Conservation (phyloP, 805 yeast species). For the Lachancea fermentati region DNA sequence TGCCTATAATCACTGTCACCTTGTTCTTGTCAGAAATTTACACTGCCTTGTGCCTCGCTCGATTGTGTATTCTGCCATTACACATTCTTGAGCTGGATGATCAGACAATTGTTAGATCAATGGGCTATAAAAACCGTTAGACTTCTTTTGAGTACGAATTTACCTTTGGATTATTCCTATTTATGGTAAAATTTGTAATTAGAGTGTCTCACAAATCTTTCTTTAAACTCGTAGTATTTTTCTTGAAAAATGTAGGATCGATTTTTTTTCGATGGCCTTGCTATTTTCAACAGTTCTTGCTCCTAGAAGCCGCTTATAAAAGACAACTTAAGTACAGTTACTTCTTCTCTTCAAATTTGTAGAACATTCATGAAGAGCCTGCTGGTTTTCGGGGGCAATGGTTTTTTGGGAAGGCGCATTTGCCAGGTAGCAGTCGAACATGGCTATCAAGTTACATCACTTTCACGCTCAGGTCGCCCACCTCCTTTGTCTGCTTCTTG, state of each 20-base stretch:
- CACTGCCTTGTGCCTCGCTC: conserved; percentile 65
- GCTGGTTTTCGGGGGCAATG: conserved; percentile 84
- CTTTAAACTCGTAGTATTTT: not conserved
- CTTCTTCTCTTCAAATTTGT: not conserved
- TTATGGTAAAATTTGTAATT: conserved; percentile 23
- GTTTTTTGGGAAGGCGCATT: conserved; percentile 68
- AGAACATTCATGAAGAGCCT: conserved; percentile 25
- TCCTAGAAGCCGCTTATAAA: not conserved
- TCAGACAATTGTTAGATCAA: conserved; percentile 23
- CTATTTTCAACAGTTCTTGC: too few relatives aligned
- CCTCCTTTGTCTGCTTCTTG: conserved; percentile 32
- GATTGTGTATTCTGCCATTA: conserved; percentile 32
- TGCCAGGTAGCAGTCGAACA: conserved; percentile 59
- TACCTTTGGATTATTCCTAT: conserved; percentile 22
- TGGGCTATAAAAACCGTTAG: conserved; percentile 42
- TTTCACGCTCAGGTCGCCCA: conserved; percentile 59
- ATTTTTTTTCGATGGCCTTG: too few relatives aligned
- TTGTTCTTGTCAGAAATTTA: not conserved
- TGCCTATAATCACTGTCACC: not conserved
- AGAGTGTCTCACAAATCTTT: conserved; percentile 23
- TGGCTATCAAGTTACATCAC: conserved; percentile 63
- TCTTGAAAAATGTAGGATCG: too few relatives aligned
- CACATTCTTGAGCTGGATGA: conserved; percentile 61
- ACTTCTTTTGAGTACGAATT: conserved; percentile 58
- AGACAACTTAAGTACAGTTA: not conserved